Evolutionary conservation across 257 asterid species (phyloP).

Genomic region (Solanum arcanum): DNA sequence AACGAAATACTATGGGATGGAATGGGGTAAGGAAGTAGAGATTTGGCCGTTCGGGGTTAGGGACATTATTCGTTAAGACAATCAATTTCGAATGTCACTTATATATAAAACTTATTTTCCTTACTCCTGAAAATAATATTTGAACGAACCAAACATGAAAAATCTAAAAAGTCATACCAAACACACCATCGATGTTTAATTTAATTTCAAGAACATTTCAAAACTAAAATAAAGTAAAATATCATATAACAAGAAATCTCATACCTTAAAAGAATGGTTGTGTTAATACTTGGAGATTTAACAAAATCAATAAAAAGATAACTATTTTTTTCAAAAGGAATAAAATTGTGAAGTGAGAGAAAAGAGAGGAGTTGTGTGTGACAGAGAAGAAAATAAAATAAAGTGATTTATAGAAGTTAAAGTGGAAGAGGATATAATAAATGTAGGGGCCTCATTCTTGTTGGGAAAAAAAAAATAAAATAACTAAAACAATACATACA

Average conservation of each 20-base stretch:
- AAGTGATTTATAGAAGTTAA: constrained; percentile 30
- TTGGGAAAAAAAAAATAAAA: not conserved
- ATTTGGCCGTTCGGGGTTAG: not conserved
- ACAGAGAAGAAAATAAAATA: constrained; percentile 11
- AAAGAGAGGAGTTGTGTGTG: constrained; percentile 13
- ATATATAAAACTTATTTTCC: not conserved
- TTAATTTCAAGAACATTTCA: not conserved
- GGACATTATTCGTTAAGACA: not conserved
- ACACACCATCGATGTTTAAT: not conserved
- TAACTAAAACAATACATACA: not conserved
- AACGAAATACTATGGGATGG: not conserved
- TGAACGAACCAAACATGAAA: not conserved
- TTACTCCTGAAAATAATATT: not conserved
- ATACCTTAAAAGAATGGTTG: not conserved
- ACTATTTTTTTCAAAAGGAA: not conserved
- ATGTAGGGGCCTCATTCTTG: constrained; percentile 16
- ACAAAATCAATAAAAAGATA: not conserved
- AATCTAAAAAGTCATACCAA: not conserved
- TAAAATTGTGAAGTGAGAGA: not conserved
- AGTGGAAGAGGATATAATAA: constrained; percentile 21
- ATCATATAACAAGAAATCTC: not conserved
- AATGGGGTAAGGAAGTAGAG: not conserved
- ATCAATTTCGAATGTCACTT: not conserved
- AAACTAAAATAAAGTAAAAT: not conserved
- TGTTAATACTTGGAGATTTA: not conserved